Evolutionary conservation across 176 grass and related monocot species (phyloP).

Genomic region (Aegilops bicornis): DNA sequence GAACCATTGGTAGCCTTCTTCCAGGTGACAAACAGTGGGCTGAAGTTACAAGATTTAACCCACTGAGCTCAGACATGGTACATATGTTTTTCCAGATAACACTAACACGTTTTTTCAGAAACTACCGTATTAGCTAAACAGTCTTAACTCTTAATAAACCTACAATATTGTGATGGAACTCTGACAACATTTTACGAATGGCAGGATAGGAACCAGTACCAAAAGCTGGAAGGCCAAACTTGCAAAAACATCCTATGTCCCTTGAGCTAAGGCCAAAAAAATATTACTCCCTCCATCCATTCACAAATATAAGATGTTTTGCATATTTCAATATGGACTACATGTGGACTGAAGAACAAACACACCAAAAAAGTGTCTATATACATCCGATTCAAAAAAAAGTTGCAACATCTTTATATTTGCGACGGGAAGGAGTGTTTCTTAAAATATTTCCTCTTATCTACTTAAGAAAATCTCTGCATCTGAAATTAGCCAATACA

Average conservation of each 20-base stretch:
- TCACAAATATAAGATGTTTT: no score
- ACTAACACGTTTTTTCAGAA: not conserved
- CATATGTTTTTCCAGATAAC: not conserved
- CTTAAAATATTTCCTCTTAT: not conserved
- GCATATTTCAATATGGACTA: no score
- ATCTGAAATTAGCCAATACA: not conserved
- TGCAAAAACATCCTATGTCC: not conserved
- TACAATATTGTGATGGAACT: not conserved
- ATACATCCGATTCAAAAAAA: no score
- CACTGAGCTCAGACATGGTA: not conserved
- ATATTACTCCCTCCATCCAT: no score
- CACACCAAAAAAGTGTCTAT: no score
- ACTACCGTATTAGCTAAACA: not conserved
- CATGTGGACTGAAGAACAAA: no score
- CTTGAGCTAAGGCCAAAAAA: not conserved
- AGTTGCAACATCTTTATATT: no score
- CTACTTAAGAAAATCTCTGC: not conserved
- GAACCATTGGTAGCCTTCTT: constrained; percentile 92
- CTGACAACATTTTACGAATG: not conserved
- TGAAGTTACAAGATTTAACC: constrained; percentile 44
- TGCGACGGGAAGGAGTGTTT: no score
- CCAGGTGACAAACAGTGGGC: constrained; percentile 99
- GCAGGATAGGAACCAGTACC: not conserved
- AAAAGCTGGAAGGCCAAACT: not conserved
- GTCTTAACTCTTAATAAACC: not conserved